Base-by-base conservation (phyloP, 108 stramenopile genomes). In the Epipyxis sp. region DNA sequence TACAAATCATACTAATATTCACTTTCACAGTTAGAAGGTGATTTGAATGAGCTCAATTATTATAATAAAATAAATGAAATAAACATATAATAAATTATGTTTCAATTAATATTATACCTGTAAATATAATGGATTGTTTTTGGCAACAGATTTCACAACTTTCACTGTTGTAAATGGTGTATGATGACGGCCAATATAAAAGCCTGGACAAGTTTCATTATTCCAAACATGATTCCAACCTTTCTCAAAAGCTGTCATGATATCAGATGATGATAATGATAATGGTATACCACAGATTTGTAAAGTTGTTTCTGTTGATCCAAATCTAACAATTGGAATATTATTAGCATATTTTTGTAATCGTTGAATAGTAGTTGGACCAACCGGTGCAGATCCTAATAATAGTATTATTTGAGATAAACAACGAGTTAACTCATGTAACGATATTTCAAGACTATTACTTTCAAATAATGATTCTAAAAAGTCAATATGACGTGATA, bases 301-400 rank as follows among this genome's bases (percentile, higher is more conserved):
- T 20, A 50, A 20, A 6, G 46, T 50, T 6, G 80, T 81, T 61
- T 81, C 80, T 0, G 80, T 81, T 41, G 54, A 59, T 39, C 80
- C 80, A 42, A 81, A 81, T 42, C 80, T 50, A 59, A 81, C 80
- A 16, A 39, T 43, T n/a, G 80, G 80, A 40, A 65, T 30, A 6
- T 20, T 13, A 6, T 29, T 20, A 13, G 46, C n/a, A 27, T 27
- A 29, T 1, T 59, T n/a, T 35, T 37, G 2, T 6, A 81, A 32
- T 1, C 76, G 76, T 1, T 34, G 1, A 0, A 81, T 76, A 13
- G 80, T 81, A 1, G 76, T 77, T 29, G 80, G 80, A 10, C 80
- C 80, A n/a, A 81, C 80, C 1, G 80, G 80, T 10, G 80, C 80
- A 0, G 76, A 76, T 58, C 80, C 80, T 20, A 81, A 59, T 32